Evolutionary conservation across 2,329 filamentous ascomycete species (phyloP).

Genomic region (Calonectria ilicicola): DNA sequence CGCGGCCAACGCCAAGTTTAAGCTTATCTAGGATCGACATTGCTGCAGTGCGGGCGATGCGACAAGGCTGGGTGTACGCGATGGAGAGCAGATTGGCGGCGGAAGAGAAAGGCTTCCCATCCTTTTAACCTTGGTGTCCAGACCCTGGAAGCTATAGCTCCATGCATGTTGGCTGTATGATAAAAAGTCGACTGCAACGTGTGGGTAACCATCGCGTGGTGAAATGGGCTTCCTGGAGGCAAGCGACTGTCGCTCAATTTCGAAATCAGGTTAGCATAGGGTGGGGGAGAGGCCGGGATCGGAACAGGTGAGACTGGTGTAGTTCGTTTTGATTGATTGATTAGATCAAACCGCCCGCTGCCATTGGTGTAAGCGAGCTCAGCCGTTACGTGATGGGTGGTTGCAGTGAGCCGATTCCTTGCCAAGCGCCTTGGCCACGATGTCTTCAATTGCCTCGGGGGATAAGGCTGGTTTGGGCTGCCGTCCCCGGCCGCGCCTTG

Average conservation of each 20-base stretch:
- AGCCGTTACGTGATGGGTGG: background rate
- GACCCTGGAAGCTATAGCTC: background rate
- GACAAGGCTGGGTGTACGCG: background rate
- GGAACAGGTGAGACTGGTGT: background rate
- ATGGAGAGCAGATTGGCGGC: background rate
- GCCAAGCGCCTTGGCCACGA: background rate
- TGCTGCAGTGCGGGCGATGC: background rate
- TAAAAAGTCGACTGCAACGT: background rate
- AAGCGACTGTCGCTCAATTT: slow-evolving; percentile 3
- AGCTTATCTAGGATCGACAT: background rate
- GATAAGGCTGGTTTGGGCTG: background rate
- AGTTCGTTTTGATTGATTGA: background rate
- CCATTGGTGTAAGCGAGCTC: background rate
- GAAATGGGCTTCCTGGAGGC: background rate
- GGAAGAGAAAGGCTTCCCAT: background rate
- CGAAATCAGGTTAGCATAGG: background rate
- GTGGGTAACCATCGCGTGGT: background rate
- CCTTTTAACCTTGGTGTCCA: background rate
- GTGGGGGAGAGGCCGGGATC: background rate
- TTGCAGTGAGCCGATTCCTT: background rate
- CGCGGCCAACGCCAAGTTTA: background rate
- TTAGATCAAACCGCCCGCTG: background rate
- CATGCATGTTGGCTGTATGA: background rate
- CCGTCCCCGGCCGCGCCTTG: no score
- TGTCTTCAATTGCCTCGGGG: background rate